phyloP scores from a whole-genome alignment of 2,329 filamentous ascomycete species.

The Herpotrichia juniperi region DNA sequence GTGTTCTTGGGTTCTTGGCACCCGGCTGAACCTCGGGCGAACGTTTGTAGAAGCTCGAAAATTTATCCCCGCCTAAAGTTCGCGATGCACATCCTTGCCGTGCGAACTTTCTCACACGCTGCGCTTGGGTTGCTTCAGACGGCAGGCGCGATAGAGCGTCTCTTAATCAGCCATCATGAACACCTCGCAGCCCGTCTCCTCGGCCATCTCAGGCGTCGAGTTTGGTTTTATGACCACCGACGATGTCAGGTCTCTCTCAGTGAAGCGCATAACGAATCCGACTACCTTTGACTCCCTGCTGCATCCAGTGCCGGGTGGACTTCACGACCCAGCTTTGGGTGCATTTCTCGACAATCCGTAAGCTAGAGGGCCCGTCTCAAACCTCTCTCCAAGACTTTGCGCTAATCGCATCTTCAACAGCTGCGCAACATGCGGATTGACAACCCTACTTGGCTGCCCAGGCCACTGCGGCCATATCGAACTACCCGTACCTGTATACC shows the following conservation, averaged over 20 bases:
- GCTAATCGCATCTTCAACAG: conserved; percentile 52
- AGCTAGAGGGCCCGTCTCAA: conserved; percentile 36
- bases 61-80: conserved; percentile 32
- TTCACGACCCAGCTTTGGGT: conserved; percentile 91
- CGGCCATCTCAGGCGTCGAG: conserved; percentile 83
- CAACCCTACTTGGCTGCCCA: conserved; percentile 75
- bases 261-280: conserved; percentile 91
- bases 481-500: conserved; percentile 89
- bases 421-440: conserved; percentile 91
- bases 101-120: conserved; percentile 10
- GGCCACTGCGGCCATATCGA: conserved; percentile 96
- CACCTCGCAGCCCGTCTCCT: conserved; percentile 75
- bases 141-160: conserved; percentile 19
- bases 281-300: conserved; percentile 92
- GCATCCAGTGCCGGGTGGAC: conserved; percentile 85
- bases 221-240: conserved; percentile 83
- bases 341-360: conserved; percentile 87
- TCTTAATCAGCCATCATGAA: conserved; percentile 44
- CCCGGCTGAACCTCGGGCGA: conserved; percentile 32
- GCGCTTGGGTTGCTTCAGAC: conserved; percentile 10
- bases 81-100: conserved; percentile 16
- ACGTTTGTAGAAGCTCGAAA: conserved; percentile 38
- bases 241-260: conserved; percentile 88
- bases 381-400: not conserved
- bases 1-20: conserved; percentile 8